A percentile compares a stretch with the other conserved stretches of the same genome.
Evolutionary conservation across 352 stramenopile genomes (phyloP).

Genomic region (Halophytophthora polymorphica): DNA sequence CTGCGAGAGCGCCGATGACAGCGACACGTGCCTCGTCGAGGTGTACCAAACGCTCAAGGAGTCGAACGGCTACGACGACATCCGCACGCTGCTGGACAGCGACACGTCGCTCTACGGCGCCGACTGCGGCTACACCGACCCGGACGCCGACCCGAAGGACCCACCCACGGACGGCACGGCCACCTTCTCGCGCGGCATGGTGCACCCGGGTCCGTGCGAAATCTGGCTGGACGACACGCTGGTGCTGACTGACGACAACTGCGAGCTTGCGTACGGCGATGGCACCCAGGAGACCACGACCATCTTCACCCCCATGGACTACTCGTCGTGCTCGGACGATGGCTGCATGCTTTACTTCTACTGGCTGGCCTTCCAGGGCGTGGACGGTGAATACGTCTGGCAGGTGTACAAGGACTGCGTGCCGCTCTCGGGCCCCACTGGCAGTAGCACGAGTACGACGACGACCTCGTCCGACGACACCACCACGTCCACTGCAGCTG

Average conservation of each 20-base stretch:
- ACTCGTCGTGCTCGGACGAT: slow-evolving; percentile 28
- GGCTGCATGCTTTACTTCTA: slow-evolving; percentile 40
- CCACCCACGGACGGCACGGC: slow-evolving; percentile 22
- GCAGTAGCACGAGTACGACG: slow-evolving; percentile 5
- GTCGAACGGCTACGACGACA: slow-evolving; percentile 25
- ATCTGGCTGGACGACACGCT: slow-evolving; percentile 33
- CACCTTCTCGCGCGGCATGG: slow-evolving; percentile 32
- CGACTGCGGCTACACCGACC: slow-evolving; percentile 28
- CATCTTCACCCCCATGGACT: slow-evolving; percentile 35
- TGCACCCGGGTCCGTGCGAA: slow-evolving; percentile 29
- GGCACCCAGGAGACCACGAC: slow-evolving; percentile 17
- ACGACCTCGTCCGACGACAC: slow-evolving; percentile 10
- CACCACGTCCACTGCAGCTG: background rate
- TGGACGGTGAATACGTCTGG: slow-evolving; percentile 26
- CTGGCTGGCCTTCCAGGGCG: slow-evolving; percentile 32
- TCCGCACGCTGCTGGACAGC: slow-evolving; percentile 27
- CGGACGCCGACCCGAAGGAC: slow-evolving; percentile 24
- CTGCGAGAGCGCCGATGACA: slow-evolving; percentile 16
- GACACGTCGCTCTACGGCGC: slow-evolving; percentile 25
- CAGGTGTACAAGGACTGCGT: slow-evolving; percentile 42
- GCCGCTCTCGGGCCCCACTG: slow-evolving; percentile 21
- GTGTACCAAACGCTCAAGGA: slow-evolving; percentile 25
- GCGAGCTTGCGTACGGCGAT: slow-evolving; percentile 28
- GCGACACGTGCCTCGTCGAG: slow-evolving; percentile 14
- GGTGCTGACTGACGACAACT: slow-evolving; percentile 34